These are phyloP conservation scores for Russula sp. DNA, from an alignment of 768 basidiomycete species.

Conservation along the genomic window DNA sequence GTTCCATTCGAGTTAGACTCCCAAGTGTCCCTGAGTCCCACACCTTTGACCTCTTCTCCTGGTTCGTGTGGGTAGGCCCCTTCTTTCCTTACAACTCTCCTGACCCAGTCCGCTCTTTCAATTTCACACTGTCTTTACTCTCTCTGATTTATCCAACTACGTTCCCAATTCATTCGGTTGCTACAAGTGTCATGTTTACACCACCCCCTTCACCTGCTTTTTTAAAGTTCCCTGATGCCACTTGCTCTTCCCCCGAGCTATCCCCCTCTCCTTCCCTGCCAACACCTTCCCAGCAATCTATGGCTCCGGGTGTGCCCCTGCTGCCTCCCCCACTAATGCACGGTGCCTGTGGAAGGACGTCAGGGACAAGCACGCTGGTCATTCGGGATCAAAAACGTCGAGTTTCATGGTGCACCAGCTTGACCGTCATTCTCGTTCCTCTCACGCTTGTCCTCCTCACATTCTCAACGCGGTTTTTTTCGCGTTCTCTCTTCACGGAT, in stretches of 20 bases:
- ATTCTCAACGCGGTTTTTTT: slow-evolving; percentile 43
- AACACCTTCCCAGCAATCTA: slow-evolving; percentile 1
- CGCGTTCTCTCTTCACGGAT: slow-evolving; percentile 45
- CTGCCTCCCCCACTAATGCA: slow-evolving; percentile 20
- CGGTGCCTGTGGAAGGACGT: not conserved
- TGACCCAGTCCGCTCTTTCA: slow-evolving; percentile 2
- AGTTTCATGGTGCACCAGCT: slow-evolving; percentile 40
- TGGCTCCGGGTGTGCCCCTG: not conserved
- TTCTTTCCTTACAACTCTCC: too few species aligned
- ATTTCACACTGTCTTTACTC: slow-evolving; percentile 12
- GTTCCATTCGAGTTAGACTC: too few species aligned
- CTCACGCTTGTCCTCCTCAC: slow-evolving; percentile 50
- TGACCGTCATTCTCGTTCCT: slow-evolving; percentile 53
- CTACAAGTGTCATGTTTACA: slow-evolving; percentile 32
- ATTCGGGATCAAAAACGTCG: slow-evolving; percentile 34
- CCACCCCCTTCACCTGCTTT: slow-evolving; percentile 38
- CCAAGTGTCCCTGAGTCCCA: too few species aligned
- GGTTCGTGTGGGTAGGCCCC: too few species aligned
- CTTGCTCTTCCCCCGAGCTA: not conserved
- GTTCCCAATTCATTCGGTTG: not conserved
- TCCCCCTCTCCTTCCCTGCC: not conserved
- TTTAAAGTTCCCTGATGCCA: slow-evolving; percentile 21
- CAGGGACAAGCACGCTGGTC: not conserved
- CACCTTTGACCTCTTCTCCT: too few species aligned
- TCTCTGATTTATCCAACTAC: not conserved